Conservation (phyloP, 768 basidiomycete genomes). For the Tephrocybe sp. region DNA sequence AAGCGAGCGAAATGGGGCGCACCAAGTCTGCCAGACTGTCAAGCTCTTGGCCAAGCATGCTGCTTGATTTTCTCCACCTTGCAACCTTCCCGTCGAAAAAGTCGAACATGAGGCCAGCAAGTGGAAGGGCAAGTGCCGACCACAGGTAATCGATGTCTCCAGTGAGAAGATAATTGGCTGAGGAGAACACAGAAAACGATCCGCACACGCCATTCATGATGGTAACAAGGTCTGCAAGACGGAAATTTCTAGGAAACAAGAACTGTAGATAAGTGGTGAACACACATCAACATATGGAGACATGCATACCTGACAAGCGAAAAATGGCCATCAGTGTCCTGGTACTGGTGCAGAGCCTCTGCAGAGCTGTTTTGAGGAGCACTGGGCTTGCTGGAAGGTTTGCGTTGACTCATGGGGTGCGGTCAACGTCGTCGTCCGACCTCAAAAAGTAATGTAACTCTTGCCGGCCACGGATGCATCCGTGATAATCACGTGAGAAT, state of each 20-base stretch:
- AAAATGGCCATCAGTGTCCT: conserved; percentile 93
- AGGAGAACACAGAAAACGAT: conserved; percentile 91
- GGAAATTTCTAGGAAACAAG: conserved; percentile 76
- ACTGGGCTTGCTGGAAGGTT: conserved; percentile 29
- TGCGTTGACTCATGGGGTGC: conserved; percentile 50
- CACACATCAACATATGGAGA: conserved; percentile 13
- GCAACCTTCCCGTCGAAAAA: conserved; percentile 98
- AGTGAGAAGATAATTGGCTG: conserved; percentile 82
- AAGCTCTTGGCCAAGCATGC: conserved; percentile 95
- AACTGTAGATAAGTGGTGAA: conserved; percentile 5
- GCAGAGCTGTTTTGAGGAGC: conserved; percentile 21
- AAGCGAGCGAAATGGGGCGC: conserved; percentile 23
- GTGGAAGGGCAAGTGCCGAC: conserved; percentile 84
- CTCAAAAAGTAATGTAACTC: background rate
- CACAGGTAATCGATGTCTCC: conserved; percentile 78
- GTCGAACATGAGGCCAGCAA: conserved; percentile 96
- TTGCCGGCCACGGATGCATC: conserved; percentile 4
- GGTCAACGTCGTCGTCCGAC: conserved; percentile 10
- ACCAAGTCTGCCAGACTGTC: conserved; percentile 97
- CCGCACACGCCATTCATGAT: conserved; percentile 99
- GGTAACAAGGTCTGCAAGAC: conserved; percentile 95
- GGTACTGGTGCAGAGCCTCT: conserved; percentile 72
- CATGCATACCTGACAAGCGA: conserved; percentile 82
- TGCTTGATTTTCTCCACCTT: conserved; percentile 92
- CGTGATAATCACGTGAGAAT: conserved; percentile 13